Conservation (phyloP, 306 rosid genomes). For the Prunus persica region Prunus_persica_NCBIv2 NC_034016.1:525501-526000, state of each 20-base stretch:
- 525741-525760: neutral
- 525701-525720: neutral
- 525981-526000: conserved; percentile 75
- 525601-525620: neutral
- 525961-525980: conserved; percentile 16
- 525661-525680: neutral
- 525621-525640: neutral
- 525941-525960: conserved; percentile 16
- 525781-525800: neutral
- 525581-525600: no score
- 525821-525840: conserved; percentile 13
- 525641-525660: neutral
- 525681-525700: neutral
- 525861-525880: conserved; percentile 1
- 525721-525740: neutral
- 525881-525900: conserved; percentile 1
- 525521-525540: no score
- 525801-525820: neutral
- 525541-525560: no score
- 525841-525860: neutral
- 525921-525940: neutral
- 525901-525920: neutral
- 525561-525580: no score
- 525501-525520: no score
- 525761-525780: neutral